Conservation (phyloP, 2,329 filamentous ascomycete genomes). For the Phialemonium atrogriseum region DNA sequence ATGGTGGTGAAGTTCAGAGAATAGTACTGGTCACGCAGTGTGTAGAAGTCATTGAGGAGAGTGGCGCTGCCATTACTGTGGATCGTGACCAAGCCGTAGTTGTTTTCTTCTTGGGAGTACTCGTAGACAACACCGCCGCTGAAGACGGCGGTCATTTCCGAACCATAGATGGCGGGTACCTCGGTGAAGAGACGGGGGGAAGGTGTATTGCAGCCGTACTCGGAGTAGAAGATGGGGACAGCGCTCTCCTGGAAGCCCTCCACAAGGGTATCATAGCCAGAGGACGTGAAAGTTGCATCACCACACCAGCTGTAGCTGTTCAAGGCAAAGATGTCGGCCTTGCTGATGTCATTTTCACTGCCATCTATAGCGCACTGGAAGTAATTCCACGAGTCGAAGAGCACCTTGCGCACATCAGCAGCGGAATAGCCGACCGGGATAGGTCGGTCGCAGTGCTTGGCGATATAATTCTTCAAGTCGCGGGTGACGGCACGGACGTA, state of each 20-base stretch:
- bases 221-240: slow-evolving; percentile 74
- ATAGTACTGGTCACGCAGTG: slow-evolving; percentile 66
- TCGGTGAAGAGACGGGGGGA: slow-evolving; percentile 69
- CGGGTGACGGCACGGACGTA: slow-evolving; percentile 69
- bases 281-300: slow-evolving; percentile 43
- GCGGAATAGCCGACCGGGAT: slow-evolving; percentile 78
- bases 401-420: slow-evolving; percentile 65
- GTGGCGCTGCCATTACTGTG: slow-evolving; percentile 47
- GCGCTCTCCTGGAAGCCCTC: slow-evolving; percentile 55
- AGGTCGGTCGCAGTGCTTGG: slow-evolving; percentile 55
- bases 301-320: slow-evolving; percentile 66
- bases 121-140: slow-evolving; percentile 77
- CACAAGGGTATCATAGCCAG: slow-evolving; percentile 49
- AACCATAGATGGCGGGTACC: slow-evolving; percentile 62
- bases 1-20: slow-evolving; percentile 65
- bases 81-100: slow-evolving; percentile 57
- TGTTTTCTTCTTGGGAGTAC: slow-evolving; percentile 62
- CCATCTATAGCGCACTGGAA: slow-evolving; percentile 56
- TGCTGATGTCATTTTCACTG: slow-evolving; percentile 50
- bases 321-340: slow-evolving; percentile 67
- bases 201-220: slow-evolving; percentile 70
- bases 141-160: slow-evolving; percentile 59
- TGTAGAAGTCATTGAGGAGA: slow-evolving; percentile 59
- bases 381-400: slow-evolving; percentile 70
- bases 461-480: slow-evolving; percentile 75